phyloP scores from a whole-genome alignment of 2,329 filamentous ascomycete genomes.

The Colletotrichum cuscutae region DNA sequence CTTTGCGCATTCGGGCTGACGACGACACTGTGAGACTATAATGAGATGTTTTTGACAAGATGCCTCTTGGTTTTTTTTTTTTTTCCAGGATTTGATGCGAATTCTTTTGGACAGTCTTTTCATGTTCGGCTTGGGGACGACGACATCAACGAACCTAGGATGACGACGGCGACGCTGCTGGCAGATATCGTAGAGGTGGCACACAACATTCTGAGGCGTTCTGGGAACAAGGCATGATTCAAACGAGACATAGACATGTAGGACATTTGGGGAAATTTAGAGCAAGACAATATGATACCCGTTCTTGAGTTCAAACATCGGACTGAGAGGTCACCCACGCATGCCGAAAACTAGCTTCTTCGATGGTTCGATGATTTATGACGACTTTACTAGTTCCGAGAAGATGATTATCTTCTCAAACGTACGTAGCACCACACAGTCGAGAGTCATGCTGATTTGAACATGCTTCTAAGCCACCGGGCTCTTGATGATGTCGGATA shows the following conservation, averaged over 20 bases:
- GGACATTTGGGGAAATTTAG: neutral
- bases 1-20: no score
- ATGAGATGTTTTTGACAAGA: neutral
- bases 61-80: neutral
- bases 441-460: neutral
- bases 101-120: neutral
- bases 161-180: no score
- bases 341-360: neutral
- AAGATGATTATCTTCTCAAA: neutral
- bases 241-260: constrained; percentile 15
- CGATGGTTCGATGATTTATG: neutral
- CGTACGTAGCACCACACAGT: neutral
- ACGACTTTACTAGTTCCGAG: neutral
- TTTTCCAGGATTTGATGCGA: neutral
- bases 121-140: neutral
- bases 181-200: neutral
- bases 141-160: neutral
- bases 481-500: no score
- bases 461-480: no score
- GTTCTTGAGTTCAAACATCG: neutral
- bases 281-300: constrained; percentile 30
- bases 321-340: neutral
- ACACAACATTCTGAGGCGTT: constrained; percentile 2
- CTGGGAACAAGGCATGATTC: neutral
- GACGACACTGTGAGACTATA: neutral